Base-by-base conservation (phyloP, 257 asterid species). In the Solanum clarkiae region DNA sequence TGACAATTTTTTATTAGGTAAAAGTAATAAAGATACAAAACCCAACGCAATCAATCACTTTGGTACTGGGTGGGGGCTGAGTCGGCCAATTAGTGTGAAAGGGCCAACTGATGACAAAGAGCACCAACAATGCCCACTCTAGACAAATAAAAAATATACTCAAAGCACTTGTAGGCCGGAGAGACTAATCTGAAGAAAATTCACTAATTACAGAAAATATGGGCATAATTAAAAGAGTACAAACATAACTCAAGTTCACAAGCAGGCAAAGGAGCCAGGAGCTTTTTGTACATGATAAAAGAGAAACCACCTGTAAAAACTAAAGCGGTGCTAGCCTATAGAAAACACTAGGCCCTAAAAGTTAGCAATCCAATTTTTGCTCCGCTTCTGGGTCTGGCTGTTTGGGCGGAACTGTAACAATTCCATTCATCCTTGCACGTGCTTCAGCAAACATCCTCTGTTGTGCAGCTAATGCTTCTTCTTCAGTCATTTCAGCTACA, bases 401-500 rank as follows among this genome's bases (percentile, higher is more conserved):
- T 92, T 92, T 91, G 82, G 65, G 82, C 4, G 94, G 94, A 93
- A 94, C 80, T 87, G 68, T 29, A 71, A 86, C 82, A 17, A 93
- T 93, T 45, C 97, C 98, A 44, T 93, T 94, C 99, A 96, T 96
- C 88, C 99, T 84, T 9, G 98, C 98, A 56, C 99, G 96, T 12
- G 98, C 99, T 87, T 96, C 99, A 3, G 99, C 99, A 87, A 96
- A 96, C 99, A 96, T 96, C 88, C 98, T 91, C 90, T 96, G 99
- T 89, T 96, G 99, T 91, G 94, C 98, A 3, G 91, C 92, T 36
- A 86, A 47, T 17, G 99, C 99, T 88, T 96, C 97, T 88, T 94
- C 99, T 88, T 96, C 98, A 1, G 97, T 93, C 99, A 96, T 96
- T 88, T 94, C 99, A 53, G 98, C 97, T 77, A 86, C 97, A 20